Conservation (phyloP, 1,284 basidiomycete species). For the Volvariella volvacea region DNA sequence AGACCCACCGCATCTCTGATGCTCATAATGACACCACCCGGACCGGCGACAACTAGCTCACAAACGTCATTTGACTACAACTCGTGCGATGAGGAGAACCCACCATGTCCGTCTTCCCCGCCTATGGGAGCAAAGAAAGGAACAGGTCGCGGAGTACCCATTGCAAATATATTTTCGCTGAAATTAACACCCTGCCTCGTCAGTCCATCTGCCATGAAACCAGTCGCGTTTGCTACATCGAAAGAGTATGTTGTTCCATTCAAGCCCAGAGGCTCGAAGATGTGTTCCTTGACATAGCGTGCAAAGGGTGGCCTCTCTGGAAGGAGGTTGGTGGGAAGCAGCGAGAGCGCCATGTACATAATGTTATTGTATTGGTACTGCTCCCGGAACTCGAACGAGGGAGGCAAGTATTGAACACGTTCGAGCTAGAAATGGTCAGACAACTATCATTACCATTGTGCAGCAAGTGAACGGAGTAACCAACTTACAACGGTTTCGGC, state of each 20-base stretch:
- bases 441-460: constrained; percentile 21
- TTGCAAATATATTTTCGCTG: no score
- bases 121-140: no score
- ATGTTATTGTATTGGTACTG: constrained; percentile 40
- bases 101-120: constrained; percentile 10
- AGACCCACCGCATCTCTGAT: constrained; percentile 20
- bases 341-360: constrained; percentile 33
- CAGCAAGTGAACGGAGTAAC: constrained; percentile 21
- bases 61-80: no score
- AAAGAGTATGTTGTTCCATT: constrained; percentile 35
- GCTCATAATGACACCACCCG: background rate
- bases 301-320: constrained; percentile 27
- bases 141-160: constrained; percentile 23
- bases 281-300: constrained; percentile 31
- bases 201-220: constrained; percentile 28
- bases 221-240: constrained; percentile 25
- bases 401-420: constrained; percentile 28
- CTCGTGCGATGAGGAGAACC: background rate
- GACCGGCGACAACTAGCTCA: background rate
- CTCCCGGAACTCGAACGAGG: constrained; percentile 32
- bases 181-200: no score
- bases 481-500: constrained; percentile 9
- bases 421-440: constrained; percentile 25
- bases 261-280: constrained; percentile 40
- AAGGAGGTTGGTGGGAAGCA: constrained; percentile 26